Conservation (phyloP, 2,329 filamentous ascomycete species). For the Hypoxylon sp. region DNA sequence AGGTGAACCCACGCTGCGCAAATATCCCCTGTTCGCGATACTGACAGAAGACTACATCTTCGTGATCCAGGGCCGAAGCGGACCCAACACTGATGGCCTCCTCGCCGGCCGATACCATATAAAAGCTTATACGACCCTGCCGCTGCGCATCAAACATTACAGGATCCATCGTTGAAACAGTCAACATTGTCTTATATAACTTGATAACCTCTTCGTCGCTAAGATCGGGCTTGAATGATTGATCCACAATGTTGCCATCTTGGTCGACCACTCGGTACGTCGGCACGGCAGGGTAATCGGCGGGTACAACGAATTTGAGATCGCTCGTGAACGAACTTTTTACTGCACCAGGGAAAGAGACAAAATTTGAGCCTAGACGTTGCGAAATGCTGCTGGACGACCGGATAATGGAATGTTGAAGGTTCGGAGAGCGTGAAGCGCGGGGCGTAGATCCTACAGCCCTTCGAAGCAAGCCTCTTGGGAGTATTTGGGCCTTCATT, state of each 20-base stretch:
- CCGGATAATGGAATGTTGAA: slow-evolving; percentile 44
- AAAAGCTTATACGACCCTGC: slow-evolving; percentile 93
- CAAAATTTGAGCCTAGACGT: slow-evolving; percentile 62
- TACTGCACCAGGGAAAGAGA: slow-evolving; percentile 91
- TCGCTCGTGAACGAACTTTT: slow-evolving; percentile 90
- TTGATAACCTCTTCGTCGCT: slow-evolving; percentile 68
- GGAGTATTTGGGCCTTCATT: slow-evolving; percentile 41
- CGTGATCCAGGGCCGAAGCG: slow-evolving; percentile 80
- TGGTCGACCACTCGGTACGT: slow-evolving; percentile 94
- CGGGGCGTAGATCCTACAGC: slow-evolving; percentile 32
- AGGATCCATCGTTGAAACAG: slow-evolving; percentile 85
- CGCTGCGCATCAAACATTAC: slow-evolving; percentile 98
- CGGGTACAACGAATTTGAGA: slow-evolving; percentile 79
- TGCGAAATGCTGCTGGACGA: slow-evolving; percentile 62
- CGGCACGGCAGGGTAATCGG: slow-evolving; percentile 77
- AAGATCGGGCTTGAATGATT: slow-evolving; percentile 73
- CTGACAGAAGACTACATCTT: slow-evolving; percentile 92
- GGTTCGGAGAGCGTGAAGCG: slow-evolving; percentile 17
- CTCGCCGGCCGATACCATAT: slow-evolving; percentile 95
- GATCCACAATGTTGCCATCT: slow-evolving; percentile 83
- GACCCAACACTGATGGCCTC: slow-evolving; percentile 93
- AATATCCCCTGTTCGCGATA: slow-evolving; percentile 95
- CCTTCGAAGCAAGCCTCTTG: slow-evolving; percentile 37
- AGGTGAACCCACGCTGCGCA: slow-evolving; percentile 84
- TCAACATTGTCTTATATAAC: slow-evolving; percentile 72